A percentile compares a stretch with the other conserved stretches of the same genome.
These are phyloP conservation scores for Penicillium brasilianum DNA, from an alignment of 2,329 filamentous ascomycete genomes.

Conservation along the genomic window DNA sequence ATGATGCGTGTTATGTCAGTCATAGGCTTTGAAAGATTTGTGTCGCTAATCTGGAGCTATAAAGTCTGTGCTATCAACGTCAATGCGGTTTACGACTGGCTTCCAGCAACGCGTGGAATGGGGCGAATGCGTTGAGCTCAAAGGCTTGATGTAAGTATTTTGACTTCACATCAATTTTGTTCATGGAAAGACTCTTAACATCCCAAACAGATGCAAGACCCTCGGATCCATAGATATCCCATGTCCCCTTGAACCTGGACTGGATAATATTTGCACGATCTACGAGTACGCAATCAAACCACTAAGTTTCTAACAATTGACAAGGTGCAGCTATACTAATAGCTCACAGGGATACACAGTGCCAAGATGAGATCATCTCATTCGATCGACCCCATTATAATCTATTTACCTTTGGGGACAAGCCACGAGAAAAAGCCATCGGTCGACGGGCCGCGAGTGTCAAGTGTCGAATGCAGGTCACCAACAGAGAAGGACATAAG, in stretches of 20 bases:
- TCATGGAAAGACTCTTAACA: neutral
- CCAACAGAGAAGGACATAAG: neutral
- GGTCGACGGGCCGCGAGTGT: neutral
- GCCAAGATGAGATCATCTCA: neutral
- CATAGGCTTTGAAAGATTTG: no score
- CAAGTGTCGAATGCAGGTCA: neutral
- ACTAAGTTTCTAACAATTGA: neutral
- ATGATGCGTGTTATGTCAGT: neutral
- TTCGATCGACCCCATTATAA: neutral
- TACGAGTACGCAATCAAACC: neutral
- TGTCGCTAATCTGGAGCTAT: neutral
- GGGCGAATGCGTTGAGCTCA: neutral
- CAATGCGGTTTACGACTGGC: neutral
- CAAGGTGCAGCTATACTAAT: neutral
- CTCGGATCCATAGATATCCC: neutral
- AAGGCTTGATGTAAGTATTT: neutral
- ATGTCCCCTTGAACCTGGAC: neutral
- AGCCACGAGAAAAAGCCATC: neutral
- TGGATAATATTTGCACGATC: constrained; percentile 1
- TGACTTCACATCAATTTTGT: neutral
- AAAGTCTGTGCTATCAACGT: neutral
- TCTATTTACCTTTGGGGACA: neutral
- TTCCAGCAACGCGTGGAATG: neutral
- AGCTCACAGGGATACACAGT: neutral
- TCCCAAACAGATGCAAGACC: neutral